Conservation (phyloP, 192 early-diverging fungal species). For the Entomortierella lignicola region DNA sequence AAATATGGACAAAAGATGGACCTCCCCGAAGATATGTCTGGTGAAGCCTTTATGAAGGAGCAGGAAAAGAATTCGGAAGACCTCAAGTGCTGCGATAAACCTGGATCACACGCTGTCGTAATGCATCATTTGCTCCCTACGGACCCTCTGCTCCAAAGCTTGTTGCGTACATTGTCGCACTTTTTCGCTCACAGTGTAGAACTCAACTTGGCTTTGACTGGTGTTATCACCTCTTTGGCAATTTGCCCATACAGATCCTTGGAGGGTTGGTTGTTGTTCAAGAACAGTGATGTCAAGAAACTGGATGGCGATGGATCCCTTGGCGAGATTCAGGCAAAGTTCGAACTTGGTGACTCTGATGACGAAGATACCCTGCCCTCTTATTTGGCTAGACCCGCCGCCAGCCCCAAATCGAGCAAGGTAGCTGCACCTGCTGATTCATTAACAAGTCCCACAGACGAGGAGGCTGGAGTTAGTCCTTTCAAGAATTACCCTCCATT, state of each 20-base stretch:
- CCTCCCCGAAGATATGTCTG: conserved; percentile 39
- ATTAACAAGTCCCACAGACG: conserved; percentile 39
- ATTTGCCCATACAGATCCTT: conserved; percentile 79
- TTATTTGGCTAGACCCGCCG: conserved; percentile 12
- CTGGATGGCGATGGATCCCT: conserved; percentile 37
- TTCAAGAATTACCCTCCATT: conserved; percentile 71
- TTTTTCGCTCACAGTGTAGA: conserved; percentile 91
- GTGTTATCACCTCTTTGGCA: conserved; percentile 86
- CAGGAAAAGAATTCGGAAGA: conserved; percentile 25
- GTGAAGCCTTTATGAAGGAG: conserved; percentile 26
- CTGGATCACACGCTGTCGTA: conserved; percentile 22
- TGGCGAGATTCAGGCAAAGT: conserved; percentile 2
- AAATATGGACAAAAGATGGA: conserved; percentile 63
- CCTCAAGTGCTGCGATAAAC: conserved; percentile 27
- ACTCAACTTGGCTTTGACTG: conserved; percentile 92
- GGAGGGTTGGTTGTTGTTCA: conserved; percentile 77
- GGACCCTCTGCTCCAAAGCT: conserved; percentile 76
- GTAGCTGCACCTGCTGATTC: conserved; percentile 43
- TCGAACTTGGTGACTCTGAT: conserved; percentile 38
- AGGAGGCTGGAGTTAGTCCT: conserved; percentile 20
- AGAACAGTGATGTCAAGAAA: conserved; percentile 55
- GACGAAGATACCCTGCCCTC: conserved; percentile 54
- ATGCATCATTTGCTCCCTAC: conserved; percentile 64
- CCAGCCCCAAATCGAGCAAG: conserved; percentile 17
- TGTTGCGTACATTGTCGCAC: conserved; percentile 73